Percentiles rank a stretch among this genome's conserved stretches.
These are phyloP conservation scores for Capsicum chinense DNA, from an alignment of 257 asterid genomes.

Conservation along the genomic window DNA sequence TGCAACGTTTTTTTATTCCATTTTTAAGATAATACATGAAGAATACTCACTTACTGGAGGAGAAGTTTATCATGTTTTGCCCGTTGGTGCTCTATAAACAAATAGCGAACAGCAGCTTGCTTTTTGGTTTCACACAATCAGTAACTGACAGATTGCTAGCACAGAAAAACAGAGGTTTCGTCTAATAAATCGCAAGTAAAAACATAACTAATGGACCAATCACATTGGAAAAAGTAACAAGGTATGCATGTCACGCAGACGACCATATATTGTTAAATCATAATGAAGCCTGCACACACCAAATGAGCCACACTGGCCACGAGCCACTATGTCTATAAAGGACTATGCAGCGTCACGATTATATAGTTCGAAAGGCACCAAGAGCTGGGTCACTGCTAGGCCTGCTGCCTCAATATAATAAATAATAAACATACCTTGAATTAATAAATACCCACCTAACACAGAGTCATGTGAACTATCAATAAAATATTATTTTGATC, in stretches of 20 bases:
- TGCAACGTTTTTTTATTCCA: not conserved
- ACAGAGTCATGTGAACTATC: not conserved
- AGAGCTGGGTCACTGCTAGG: slow-evolving; percentile 42
- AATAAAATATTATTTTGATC: too few relatives aligned
- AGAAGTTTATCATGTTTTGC: not conserved
- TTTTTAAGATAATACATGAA: not conserved
- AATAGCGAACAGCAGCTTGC: not conserved
- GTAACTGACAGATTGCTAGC: not conserved
- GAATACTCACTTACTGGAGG: not conserved
- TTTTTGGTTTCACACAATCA: not conserved
- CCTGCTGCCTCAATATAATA: slow-evolving; percentile 38
- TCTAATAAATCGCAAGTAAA: not conserved
- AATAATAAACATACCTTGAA: too few relatives aligned
- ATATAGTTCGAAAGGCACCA: not conserved
- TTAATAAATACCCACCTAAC: too few relatives aligned
- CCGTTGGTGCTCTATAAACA: not conserved
- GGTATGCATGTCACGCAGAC: too few relatives aligned
- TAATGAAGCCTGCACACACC: not conserved
- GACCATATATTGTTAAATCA: too few relatives aligned
- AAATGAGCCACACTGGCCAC: not conserved
- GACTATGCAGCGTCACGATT: not conserved
- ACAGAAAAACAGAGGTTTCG: not conserved
- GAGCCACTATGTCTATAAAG: not conserved
- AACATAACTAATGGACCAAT: not conserved
- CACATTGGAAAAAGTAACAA: too few relatives aligned